Evolutionary conservation across 805 yeast genomes (phyloP), one percentile per base, ranked within the genome.

Genomic region (Metschnikowia aberdeeniae): DNA sequence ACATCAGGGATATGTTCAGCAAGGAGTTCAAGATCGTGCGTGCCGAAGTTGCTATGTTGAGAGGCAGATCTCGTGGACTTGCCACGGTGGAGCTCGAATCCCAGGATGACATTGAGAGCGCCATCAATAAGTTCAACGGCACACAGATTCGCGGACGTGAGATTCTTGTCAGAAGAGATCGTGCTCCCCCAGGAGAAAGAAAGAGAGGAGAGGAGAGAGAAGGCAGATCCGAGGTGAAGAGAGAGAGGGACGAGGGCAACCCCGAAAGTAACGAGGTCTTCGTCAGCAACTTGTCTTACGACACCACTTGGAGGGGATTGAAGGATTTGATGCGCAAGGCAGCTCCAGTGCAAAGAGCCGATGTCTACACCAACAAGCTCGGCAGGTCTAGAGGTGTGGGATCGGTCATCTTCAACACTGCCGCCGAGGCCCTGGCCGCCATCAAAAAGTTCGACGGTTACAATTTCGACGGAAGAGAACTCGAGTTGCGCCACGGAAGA

Each of bases 341-440:
- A 49, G 97, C 97, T 27, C 76, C 72, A 42, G 86, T 90, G n/a
- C 70, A 77, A 19, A 81, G 93, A 44, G 96, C 96, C 1, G 96
- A 89, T 61, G 81, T 90, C 17, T 78, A 79, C 60, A 62, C 70
- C 40, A 85, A 81, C 54, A 72, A 68, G 34, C 72, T 77, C 53
- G 95, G 96, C 22, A 80, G 85, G 56, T 86, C 96, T 6, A 79
- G 83, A 64, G 97, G 97, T 3, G 83, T 79, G 56, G 97, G 96
- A 43, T 84, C 86, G 9, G 95, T 89, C 26, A 76, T 80, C 19
- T 89, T 81, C 60, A 76, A 72, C 44, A 76, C 76, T 6, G 71
- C 73, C 11, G 89, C 80, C 46, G 89, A 79, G 51, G 96, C 95
- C 17, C 66, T 70, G 33, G 73, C 70, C 37, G 96, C 97, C 2